phyloP scores from a whole-genome alignment of 2,329 filamentous ascomycete species.

The Aspergillus proliferans region DNA sequence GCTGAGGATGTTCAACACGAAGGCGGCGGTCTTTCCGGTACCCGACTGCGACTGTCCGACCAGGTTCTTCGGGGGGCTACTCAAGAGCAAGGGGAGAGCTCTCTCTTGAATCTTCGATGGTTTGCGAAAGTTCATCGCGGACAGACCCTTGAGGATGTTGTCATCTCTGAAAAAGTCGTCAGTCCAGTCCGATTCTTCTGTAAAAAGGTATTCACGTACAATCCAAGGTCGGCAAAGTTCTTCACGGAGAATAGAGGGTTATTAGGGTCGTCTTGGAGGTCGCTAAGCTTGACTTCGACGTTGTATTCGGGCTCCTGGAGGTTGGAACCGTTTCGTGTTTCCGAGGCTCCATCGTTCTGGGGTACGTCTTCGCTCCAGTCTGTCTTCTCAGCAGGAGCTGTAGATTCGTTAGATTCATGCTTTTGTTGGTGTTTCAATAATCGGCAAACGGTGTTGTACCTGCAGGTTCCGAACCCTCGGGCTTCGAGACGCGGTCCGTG shows the following conservation, averaged over 20 bases:
- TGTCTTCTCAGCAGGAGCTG: conserved; percentile 10
- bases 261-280: conserved; percentile 77
- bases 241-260: conserved; percentile 82
- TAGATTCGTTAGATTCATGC: background rate
- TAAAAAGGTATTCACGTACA: conserved; percentile 52
- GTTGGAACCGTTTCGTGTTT: conserved; percentile 41
- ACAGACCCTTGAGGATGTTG: conserved; percentile 69
- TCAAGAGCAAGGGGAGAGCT: conserved; percentile 80
- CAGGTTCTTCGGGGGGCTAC: conserved; percentile 83
- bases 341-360: conserved; percentile 33
- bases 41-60: conserved; percentile 99
- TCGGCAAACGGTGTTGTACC: conserved; percentile 18
- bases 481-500: conserved; percentile 44
- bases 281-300: conserved; percentile 86
- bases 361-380: conserved; percentile 10
- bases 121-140: conserved; percentile 80
- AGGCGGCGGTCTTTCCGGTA: conserved; percentile 95
- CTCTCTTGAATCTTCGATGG: conserved; percentile 98
- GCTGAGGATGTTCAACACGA: conserved; percentile 84
- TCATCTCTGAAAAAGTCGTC: conserved; percentile 40
- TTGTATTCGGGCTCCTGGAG: conserved; percentile 71
- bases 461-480: conserved; percentile 25
- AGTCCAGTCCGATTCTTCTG: background rate
- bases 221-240: conserved; percentile 75
- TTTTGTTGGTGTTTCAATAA: background rate